These are phyloP conservation scores for Spergularia bocconei DNA, from an alignment of 148 eudicot species.

Conservation along the genomic window DNA sequence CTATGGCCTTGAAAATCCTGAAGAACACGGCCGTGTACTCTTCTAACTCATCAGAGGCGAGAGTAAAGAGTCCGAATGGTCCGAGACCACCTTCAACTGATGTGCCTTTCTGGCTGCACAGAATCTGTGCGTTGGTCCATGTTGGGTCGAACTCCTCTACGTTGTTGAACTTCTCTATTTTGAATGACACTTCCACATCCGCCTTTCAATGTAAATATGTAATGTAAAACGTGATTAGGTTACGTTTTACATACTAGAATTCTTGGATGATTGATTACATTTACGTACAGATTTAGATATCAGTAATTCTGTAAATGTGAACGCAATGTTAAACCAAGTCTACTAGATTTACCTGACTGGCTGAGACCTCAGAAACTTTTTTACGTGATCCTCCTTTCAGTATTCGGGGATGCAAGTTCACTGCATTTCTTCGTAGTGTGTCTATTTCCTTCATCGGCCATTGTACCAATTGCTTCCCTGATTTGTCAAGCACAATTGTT, in stretches of 20 bases:
- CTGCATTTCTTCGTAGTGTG: slow-evolving; percentile 27
- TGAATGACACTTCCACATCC: slow-evolving; percentile 50
- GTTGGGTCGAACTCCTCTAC: slow-evolving; percentile 33
- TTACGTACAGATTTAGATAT: background rate
- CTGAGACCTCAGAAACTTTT: slow-evolving; percentile 36
- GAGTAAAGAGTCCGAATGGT: slow-evolving; percentile 36
- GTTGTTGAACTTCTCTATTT: slow-evolving; percentile 22
- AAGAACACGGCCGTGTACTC: slow-evolving; percentile 43
- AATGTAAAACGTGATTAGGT: background rate
- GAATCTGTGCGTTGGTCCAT: slow-evolving; percentile 36
- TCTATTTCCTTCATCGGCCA: slow-evolving; percentile 58
- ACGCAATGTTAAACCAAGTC: background rate
- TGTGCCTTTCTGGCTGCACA: slow-evolving; percentile 35
- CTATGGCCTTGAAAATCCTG: slow-evolving; percentile 29
- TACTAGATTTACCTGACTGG: slow-evolving; percentile 35
- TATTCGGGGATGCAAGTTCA: slow-evolving; percentile 23
- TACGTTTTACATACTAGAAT: background rate
- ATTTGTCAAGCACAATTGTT: slow-evolving; percentile 40
- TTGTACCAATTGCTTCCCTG: slow-evolving; percentile 42
- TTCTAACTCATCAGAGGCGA: slow-evolving; percentile 31
- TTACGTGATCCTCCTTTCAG: slow-evolving; percentile 26
- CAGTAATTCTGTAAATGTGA: background rate
- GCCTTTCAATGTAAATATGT: slow-evolving; percentile 27
- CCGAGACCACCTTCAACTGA: slow-evolving; percentile 28
- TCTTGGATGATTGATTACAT: background rate